Conservation (phyloP, 2,329 filamentous ascomycete species). For the Macroventuria anomochaeta region DNA sequence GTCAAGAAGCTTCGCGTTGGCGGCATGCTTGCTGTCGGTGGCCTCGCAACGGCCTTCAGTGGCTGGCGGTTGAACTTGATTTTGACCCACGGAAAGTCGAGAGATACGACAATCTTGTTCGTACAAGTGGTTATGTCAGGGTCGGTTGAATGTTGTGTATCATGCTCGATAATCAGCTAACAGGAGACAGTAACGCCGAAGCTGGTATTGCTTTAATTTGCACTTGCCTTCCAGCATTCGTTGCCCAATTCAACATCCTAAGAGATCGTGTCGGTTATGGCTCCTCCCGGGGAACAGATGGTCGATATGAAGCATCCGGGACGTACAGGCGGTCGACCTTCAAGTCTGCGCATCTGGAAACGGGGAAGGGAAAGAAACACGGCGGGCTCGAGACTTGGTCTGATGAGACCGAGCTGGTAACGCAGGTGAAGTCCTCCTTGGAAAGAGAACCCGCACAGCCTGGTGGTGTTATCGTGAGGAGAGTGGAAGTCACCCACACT, state of each 20-base stretch:
- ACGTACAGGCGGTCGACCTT: slow-evolving; percentile 8
- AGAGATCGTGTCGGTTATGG: slow-evolving; percentile 14
- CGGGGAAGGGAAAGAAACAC: not conserved
- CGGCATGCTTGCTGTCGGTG: slow-evolving; percentile 40
- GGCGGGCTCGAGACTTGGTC: slow-evolving; percentile 4
- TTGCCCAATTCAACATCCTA: slow-evolving; percentile 18
- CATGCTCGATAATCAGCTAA: not conserved
- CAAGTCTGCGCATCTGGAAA: slow-evolving; percentile 4
- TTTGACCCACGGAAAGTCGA: slow-evolving; percentile 13
- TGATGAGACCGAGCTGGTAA: slow-evolving; percentile 18
- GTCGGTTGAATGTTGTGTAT: not conserved
- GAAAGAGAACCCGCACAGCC: not conserved
- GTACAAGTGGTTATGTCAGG: slow-evolving; percentile 18
- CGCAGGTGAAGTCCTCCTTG: slow-evolving; percentile 9
- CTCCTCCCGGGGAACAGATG: slow-evolving; percentile 5
- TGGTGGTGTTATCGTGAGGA: slow-evolving; percentile 7
- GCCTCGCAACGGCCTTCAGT: slow-evolving; percentile 39
- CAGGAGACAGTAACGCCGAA: slow-evolving; percentile 18
- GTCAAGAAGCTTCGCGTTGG: slow-evolving; percentile 46
- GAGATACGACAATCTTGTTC: slow-evolving; percentile 14
- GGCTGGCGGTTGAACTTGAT: slow-evolving; percentile 34
- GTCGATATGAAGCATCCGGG: not conserved
- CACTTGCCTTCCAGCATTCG: slow-evolving; percentile 19
- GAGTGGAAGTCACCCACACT: slow-evolving; percentile 10
- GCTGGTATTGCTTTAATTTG: slow-evolving; percentile 23